Conservation (phyloP, 768 basidiomycete species). For the Pleurotus eryngii region DNA sequence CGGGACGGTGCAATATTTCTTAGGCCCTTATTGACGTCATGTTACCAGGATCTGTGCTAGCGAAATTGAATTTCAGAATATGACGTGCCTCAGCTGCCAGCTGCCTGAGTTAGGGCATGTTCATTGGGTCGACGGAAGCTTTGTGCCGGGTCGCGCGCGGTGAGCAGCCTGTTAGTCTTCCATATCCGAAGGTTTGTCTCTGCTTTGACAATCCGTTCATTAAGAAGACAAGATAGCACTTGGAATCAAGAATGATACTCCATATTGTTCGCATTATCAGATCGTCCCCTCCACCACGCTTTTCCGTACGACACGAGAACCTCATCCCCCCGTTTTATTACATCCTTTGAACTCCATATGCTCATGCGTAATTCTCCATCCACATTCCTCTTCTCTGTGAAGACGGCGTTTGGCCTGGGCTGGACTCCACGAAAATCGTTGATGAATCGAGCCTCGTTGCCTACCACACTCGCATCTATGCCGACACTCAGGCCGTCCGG, state of each 20-base stretch:
- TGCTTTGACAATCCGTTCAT: background rate
- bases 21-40: constrained; percentile 5
- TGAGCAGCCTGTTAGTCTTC: background rate
- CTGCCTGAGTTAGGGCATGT: background rate
- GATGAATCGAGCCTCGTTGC: constrained; percentile 86
- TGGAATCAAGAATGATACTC: constrained; percentile 2
- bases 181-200: background rate
- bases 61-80: constrained; percentile 3
- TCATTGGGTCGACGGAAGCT: background rate
- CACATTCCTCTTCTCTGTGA: constrained; percentile 51
- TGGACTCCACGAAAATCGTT: constrained; percentile 88
- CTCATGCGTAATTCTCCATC: constrained; percentile 72
- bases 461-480: constrained; percentile 69
- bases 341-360: constrained; percentile 60
- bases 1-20: background rate
- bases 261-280: background rate
- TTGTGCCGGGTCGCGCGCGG: background rate
- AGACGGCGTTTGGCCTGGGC: constrained; percentile 65
- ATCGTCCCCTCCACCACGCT: constrained; percentile 69
- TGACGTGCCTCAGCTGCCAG: background rate
- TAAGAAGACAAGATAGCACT: background rate
- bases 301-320: constrained; percentile 89
- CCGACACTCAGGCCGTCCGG: constrained; percentile 62
- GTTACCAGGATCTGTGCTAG: constrained; percentile 3
- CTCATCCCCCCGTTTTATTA: constrained; percentile 77